Conservation (phyloP, 345 rosid species). For the Eucalyptus dawsonii region DNA sequence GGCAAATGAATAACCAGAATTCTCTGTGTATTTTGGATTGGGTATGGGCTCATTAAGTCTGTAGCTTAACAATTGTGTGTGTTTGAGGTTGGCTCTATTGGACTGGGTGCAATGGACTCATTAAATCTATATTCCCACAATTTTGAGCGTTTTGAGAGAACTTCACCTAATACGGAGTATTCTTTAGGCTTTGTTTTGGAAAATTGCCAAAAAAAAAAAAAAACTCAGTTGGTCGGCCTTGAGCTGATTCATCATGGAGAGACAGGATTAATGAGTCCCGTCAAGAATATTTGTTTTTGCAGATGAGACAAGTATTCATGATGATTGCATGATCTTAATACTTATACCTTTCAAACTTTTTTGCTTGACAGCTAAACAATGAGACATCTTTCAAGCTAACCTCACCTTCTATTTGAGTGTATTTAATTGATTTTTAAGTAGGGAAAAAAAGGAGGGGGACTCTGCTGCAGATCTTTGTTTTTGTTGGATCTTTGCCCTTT, state of each 20-base stretch:
- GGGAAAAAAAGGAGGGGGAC: not conserved
- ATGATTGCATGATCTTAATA: not conserved
- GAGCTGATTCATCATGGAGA: not conserved
- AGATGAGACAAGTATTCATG: not conserved
- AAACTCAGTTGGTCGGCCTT: not conserved
- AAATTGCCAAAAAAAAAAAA: not conserved
- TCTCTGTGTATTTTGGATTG: not conserved
- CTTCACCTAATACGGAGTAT: not conserved
- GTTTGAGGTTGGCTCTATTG: not conserved
- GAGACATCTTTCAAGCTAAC: not conserved
- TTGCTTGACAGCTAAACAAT: not conserved
- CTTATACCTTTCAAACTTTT: not conserved
- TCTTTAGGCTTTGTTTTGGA: not conserved
- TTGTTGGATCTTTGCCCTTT: not conserved
- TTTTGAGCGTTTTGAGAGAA: not conserved
- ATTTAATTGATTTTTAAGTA: not conserved
- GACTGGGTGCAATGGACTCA: not conserved
- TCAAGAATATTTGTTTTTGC: not conserved
- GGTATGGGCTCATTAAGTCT: not conserved
- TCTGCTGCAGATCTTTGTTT: not conserved
- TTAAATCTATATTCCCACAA: not conserved
- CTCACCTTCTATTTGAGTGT: not conserved
- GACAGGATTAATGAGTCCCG: not conserved
- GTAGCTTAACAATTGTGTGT: not conserved
- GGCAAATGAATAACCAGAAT: not conserved